Conservation (phyloP, 2,329 filamentous ascomycete species). For the Neopestalotiopsis sp. region DNA sequence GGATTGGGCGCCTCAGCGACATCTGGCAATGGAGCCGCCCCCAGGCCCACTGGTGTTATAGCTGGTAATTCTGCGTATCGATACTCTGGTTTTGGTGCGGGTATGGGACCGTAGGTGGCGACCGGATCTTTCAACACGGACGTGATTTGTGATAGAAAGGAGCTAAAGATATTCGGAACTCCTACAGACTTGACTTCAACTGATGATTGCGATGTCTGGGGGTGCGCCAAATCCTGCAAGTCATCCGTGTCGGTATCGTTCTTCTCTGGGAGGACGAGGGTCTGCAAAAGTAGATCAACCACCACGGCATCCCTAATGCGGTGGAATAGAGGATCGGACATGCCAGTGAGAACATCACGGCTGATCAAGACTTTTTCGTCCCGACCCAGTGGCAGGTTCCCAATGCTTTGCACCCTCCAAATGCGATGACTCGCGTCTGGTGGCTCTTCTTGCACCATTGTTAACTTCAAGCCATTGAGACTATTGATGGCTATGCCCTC, state of each 20-base stretch:
- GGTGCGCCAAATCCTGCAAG: constrained; percentile 33
- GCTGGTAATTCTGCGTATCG: constrained; percentile 57
- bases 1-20: constrained; percentile 60
- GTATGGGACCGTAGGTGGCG: constrained; percentile 42
- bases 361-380: constrained; percentile 87
- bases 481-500: constrained; percentile 55
- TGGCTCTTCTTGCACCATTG: constrained; percentile 68
- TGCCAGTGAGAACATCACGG: constrained; percentile 74
- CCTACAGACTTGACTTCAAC: constrained; percentile 28
- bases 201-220: constrained; percentile 26
- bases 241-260: constrained; percentile 29
- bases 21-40: constrained; percentile 73
- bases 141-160: constrained; percentile 51
- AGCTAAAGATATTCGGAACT: constrained; percentile 40
- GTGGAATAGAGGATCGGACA: constrained; percentile 84
- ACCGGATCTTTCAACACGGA: constrained; percentile 51
- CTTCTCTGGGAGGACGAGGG: constrained; percentile 28
- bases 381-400: constrained; percentile 79
- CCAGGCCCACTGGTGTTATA: constrained; percentile 57
- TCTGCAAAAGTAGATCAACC: constrained; percentile 75
- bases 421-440: constrained; percentile 44
- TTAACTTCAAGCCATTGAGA: constrained; percentile 64
- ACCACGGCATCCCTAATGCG: constrained; percentile 74
- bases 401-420: constrained; percentile 81
- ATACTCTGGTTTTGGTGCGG: constrained; percentile 34